Base-by-base conservation (phyloP, 2,329 filamentous ascomycete genomes). In the Talaromyces piceae region DNA sequence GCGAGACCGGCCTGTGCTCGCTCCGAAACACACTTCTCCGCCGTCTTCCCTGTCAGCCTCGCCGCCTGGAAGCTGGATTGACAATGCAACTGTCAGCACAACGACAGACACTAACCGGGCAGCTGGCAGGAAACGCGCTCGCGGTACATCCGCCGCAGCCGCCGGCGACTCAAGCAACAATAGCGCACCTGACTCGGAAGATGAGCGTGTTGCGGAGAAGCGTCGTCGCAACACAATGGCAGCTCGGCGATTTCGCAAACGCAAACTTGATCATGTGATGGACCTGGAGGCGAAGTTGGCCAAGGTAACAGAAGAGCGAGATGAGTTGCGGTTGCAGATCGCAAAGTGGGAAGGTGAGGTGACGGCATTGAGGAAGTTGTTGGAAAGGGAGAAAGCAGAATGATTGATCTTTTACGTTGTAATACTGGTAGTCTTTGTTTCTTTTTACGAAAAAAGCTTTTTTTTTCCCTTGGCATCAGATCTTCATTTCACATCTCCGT, bases 261-360 rank as follows among this genome's bases (percentile, higher is more conserved):
- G 63, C 45, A 64, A 64, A 5, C 58, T 64, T 23, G 65, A 68
- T 45, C 60, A 61, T 52, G 60, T 66, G 53, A 59, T 61, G 41
- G 57, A 59, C 43, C 58, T 69, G 20, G 64, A 67, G 55, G 60
- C 57, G n/a, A 64, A 67, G 50, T 58, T 69, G 45, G 60, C 61
- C 47, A 58, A 53, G 23, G 50, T 66, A 9, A 59, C 63, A 43
- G 59, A 59, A 49, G 66, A 69, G 50, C 59, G 66, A 22, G 66
- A 69, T 52, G 65, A 67, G 49, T 56, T 67, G 58, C 64, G 56
- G 53, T 59, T 68, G 49, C 60, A 59, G 31, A 62, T 66, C 41
- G 67, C 64, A 9, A 66, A 65, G 52, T 53, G 68, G 43, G 64
- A 68, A 55, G 66, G 66, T 7, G 66, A 69, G 57, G 65, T 65